These are phyloP conservation scores for Macadamia tetraphylla DNA, from an alignment of 164 flowering plant species.

Conservation along the genomic window DNA sequence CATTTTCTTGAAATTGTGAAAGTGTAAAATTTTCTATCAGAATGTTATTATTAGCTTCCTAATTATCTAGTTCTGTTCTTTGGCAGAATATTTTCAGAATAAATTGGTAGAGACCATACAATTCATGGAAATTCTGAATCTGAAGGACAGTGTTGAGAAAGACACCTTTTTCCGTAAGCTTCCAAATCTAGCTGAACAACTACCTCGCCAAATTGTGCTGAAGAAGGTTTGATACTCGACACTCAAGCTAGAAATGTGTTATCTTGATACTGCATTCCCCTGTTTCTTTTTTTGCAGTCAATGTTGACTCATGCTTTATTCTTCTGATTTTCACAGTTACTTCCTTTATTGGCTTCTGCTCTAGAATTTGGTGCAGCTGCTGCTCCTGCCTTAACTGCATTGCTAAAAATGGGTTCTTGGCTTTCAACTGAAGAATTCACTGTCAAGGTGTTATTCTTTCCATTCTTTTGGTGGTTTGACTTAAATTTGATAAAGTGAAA, in stretches of 20 bases:
- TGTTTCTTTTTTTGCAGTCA: slow-evolving; percentile 1
- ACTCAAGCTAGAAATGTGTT: neutral
- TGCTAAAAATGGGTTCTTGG: slow-evolving; percentile 97
- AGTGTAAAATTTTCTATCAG: too few relatives aligned
- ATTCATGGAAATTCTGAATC: slow-evolving; percentile 90
- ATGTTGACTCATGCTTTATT: neutral
- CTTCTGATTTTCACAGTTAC: slow-evolving; percentile 46
- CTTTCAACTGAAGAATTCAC: slow-evolving; percentile 78
- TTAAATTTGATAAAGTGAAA: too few relatives aligned
- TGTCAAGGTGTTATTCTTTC: slow-evolving; percentile 48
- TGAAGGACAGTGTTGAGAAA: slow-evolving; percentile 98
- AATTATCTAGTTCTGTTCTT: slow-evolving; percentile 12
- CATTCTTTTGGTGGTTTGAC: neutral
- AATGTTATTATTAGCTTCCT: slow-evolving; percentile 1
- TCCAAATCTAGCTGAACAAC: slow-evolving; percentile 94
- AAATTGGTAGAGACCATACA: slow-evolving; percentile 97
- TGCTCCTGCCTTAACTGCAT: slow-evolving; percentile 93
- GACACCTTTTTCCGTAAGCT: slow-evolving; percentile 97
- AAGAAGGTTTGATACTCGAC: slow-evolving; percentile 59
- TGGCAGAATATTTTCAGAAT: slow-evolving; percentile 95
- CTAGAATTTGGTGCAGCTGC: slow-evolving; percentile 98
- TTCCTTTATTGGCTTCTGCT: slow-evolving; percentile 91
- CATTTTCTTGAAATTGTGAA: neutral
- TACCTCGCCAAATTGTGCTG: slow-evolving; percentile 89
- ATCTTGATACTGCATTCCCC: neutral